Conservation (phyloP, 768 basidiomycete genomes). For the Pleurotus giganteus region DNA sequence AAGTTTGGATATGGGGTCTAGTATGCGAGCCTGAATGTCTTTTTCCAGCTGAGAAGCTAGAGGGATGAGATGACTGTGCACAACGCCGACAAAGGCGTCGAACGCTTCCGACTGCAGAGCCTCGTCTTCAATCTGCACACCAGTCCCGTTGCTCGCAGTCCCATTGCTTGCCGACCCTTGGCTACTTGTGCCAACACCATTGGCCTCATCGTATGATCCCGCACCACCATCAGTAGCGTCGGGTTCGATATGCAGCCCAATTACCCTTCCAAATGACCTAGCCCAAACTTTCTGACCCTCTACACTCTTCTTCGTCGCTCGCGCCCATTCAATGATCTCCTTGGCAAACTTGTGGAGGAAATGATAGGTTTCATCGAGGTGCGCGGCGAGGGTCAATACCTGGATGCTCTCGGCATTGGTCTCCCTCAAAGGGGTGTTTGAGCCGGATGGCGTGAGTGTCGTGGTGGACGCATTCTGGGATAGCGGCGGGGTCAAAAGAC, state of each 20-base stretch:
- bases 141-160: neutral
- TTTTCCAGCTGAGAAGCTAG: constrained; percentile 52
- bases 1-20: constrained; percentile 57
- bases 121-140: neutral
- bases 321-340: constrained; percentile 63
- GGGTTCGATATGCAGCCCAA: constrained; percentile 50
- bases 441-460: constrained; percentile 10
- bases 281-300: constrained; percentile 60
- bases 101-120: constrained; percentile 50
- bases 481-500: neutral
- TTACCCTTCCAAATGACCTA: constrained; percentile 61
- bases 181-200: neutral
- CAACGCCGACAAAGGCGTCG: constrained; percentile 64
- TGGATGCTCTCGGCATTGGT: constrained; percentile 42
- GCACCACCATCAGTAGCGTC: constrained; percentile 21
- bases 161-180: neutral
- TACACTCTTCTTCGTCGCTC: constrained; percentile 47
- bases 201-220: neutral
- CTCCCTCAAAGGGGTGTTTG: constrained; percentile 15
- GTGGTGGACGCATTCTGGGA: constrained; percentile 1
- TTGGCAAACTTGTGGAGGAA: constrained; percentile 64
- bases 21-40: constrained; percentile 49
- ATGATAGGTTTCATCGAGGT: constrained; percentile 53
- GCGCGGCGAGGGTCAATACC: constrained; percentile 53
- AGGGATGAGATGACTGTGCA: constrained; percentile 51